Base-by-base conservation (phyloP, 2,329 filamentous ascomycete species). In the Leptoxyphium fumago region DNA sequence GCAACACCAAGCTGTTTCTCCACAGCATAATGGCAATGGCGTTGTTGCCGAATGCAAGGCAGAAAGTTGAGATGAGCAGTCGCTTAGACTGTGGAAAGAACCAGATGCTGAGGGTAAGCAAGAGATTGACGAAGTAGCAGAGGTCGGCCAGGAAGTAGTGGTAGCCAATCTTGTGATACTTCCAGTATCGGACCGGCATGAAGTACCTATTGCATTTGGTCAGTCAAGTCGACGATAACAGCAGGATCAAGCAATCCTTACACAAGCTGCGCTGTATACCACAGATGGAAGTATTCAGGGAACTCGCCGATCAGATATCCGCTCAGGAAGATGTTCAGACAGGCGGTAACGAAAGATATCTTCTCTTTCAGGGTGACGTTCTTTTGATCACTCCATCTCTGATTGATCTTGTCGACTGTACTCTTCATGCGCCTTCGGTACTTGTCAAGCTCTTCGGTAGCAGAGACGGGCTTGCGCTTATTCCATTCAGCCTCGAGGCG, bases 1-100 rank as follows among this genome's bases (percentile, higher is more conserved):
- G 91, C 63, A 98, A 98, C 40, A 98, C 91, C 58, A 98, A 76
- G 29, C 88, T 95, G 63, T 98, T 98, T 50, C 91, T 80, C 91
- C 91, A 98, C 88, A 98, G 91, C 60, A 91, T 87, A 61, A 98
- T 96, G 10, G 91, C 91, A 40, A 95, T 80, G 15, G 91, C 91
- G 60, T 98, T 98, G 65, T 98, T 98, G 50, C 91, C 91, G 59
- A 85, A 93, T 9, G 88, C 84, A 29, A 98, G 71, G 57, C 91
- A 96, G 64, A 88, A 98, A 1, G 85, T 82, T 52, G 86, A 80
- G 51, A 93, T 91, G 63, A 98, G 88, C 13, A 98, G 74, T 39
- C 89, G 80, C 64, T 94, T 94, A 10, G 88, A 95, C 42, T 74
- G 68, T 0, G 91, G 91, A 56, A 96, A 95, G 29, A 83, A 72